Percentiles rank a stretch among this genome's conserved stretches.
phyloP scores from a whole-genome alignment of 73 alveolate species.

The Blepharisma japonicum region DNA sequence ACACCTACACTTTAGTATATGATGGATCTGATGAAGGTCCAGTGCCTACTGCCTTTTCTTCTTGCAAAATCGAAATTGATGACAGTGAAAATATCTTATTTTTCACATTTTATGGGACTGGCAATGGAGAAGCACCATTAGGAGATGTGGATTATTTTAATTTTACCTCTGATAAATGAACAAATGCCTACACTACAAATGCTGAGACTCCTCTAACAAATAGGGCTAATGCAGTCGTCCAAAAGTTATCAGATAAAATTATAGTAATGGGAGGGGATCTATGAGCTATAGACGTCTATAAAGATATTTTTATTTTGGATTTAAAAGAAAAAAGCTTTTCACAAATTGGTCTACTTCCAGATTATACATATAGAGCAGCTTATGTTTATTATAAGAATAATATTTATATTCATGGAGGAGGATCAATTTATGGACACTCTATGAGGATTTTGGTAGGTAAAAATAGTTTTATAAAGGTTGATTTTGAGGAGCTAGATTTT shows the following conservation, averaged over 20 bases:
- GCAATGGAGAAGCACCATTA: not conserved
- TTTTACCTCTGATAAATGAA: not conserved
- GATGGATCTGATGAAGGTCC: not conserved
- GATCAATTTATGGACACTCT: not conserved
- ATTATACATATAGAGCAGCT: not conserved
- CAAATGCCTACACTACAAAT: no score
- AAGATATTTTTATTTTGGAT: not conserved
- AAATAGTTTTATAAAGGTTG: not conserved
- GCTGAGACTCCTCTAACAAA: no score
- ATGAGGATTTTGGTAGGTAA: not conserved
- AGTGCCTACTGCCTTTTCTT: not conserved
- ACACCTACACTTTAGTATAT: not conserved
- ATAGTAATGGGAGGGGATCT: no score
- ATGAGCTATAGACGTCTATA: not conserved
- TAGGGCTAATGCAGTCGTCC: no score
- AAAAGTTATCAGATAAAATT: no score
- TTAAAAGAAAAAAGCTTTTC: not conserved
- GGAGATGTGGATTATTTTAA: not conserved
- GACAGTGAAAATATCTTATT: not conserved
- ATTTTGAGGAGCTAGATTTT: not conserved
- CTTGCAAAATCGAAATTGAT: not conserved
- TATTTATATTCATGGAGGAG: constrained; percentile 21
- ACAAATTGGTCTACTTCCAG: not conserved
- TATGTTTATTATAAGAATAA: not conserved
- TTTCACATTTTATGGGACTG: not conserved